Base-by-base conservation (phyloP, 495 filamentous ascomycete genomes). In the Lepraria neglecta region DNA sequence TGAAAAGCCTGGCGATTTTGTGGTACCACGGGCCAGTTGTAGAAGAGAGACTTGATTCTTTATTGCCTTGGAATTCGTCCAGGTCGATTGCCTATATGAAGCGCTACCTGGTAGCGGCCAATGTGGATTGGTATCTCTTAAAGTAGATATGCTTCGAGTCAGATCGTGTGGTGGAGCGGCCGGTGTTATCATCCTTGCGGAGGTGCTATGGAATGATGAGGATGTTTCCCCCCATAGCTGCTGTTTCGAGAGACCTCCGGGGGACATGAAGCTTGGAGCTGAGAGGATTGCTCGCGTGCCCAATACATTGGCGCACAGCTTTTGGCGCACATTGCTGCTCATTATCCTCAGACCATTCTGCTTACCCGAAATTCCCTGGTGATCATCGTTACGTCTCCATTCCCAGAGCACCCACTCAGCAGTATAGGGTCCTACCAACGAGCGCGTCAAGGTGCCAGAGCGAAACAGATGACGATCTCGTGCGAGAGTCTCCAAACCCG, bases 301-400 rank as follows among this genome's bases (percentile, higher is more conserved):
- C 58, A 56, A 48, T 50, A 63, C 31, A 60, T 54, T 59, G 56
- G 68, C 73, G 68, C 78, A 77, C 62, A 81, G 72, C 72, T 74
- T 77, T 58, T 75, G 72, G 75, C 75, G 75, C 67, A 82, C 70
- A 74, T 79, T 78, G 66, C 75, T 72, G 74, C 76, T 78, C 82
- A 84, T 81, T 51, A 68, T 78, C 52, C 56, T 62, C 27, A 53
- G 46, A 45, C 0, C 61, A 64, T 65, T 31, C 48, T 51, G 11
- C 27, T 40, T 38, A 59, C 10, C n/a, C 33, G 46, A 52, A 15
- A 31, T 30, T 40, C 45, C 45, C 57, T 59, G 1, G 33, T 40
- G 30, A 42, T 42, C 57, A 59, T 59, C 4, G 12, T 59, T 31
- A 24, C 33, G 15, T 21, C 24, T 43, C 21, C 1, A 24, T 33